Percentiles rank a stretch among this genome's conserved stretches.
These are phyloP conservation scores for Suillus alpinus DNA, from an alignment of 768 basidiomycete species.

Conservation along the genomic window DNA sequence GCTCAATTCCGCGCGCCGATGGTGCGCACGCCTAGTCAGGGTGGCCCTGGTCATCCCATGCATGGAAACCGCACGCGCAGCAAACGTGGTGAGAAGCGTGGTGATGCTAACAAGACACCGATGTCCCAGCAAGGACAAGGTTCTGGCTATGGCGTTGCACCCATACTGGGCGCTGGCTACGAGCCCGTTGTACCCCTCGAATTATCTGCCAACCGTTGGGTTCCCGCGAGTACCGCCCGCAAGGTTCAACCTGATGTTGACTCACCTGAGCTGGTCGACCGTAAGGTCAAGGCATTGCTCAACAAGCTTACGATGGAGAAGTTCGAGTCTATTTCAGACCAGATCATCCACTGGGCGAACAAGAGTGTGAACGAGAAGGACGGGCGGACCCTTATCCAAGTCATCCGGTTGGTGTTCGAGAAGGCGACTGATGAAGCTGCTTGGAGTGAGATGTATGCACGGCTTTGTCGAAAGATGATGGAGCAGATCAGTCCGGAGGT, in stretches of 20 bases:
- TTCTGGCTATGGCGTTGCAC: slow-evolving; percentile 29
- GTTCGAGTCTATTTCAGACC: slow-evolving; percentile 92
- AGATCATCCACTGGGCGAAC: slow-evolving; percentile 95
- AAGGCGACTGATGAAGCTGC: slow-evolving; percentile 96
- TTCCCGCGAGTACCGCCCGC: slow-evolving; percentile 45
- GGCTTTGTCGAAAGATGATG: slow-evolving; percentile 94
- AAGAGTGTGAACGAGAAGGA: slow-evolving; percentile 90
- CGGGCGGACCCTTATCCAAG: slow-evolving; percentile 90
- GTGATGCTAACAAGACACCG: slow-evolving; percentile 46
- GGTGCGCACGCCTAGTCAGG: slow-evolving; percentile 67
- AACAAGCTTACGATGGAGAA: slow-evolving; percentile 98
- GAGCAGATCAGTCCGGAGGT: slow-evolving; percentile 86
- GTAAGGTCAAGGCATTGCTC: slow-evolving; percentile 87
- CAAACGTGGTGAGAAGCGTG: slow-evolving; percentile 82
- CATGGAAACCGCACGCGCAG: slow-evolving; percentile 62
- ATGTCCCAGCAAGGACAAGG: slow-evolving; percentile 38
- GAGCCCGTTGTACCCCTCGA: slow-evolving; percentile 81
- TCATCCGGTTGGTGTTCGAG: slow-evolving; percentile 94
- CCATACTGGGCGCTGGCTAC: slow-evolving; percentile 30
- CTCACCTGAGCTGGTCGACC: slow-evolving; percentile 83
- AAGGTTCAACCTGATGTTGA: slow-evolving; percentile 49
- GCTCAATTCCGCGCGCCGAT: slow-evolving; percentile 57
- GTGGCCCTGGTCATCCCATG: slow-evolving; percentile 51
- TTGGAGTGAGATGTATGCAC: slow-evolving; percentile 98
- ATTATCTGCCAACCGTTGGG: slow-evolving; percentile 82